phyloP scores from a whole-genome alignment of 768 basidiomycete species.

The Naganishia friedmannii region DNA sequence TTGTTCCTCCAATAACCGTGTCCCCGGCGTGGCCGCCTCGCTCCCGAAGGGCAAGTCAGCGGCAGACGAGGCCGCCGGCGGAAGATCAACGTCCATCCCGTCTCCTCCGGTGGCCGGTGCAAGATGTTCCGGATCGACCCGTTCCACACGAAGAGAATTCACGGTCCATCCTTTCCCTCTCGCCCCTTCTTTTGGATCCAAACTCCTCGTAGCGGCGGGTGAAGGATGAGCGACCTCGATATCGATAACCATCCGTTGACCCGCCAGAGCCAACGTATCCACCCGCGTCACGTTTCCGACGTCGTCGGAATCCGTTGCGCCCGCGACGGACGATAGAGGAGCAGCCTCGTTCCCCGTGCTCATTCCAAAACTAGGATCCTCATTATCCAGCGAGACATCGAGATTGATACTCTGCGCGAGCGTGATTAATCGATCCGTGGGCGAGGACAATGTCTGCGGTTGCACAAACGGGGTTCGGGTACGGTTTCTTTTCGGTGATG shows the following conservation, averaged over 20 bases:
- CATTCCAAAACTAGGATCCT: conserved; percentile 19
- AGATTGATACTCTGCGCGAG: conserved; percentile 14
- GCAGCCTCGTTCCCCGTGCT: not conserved
- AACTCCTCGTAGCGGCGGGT: too few species aligned
- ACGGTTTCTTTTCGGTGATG: not conserved
- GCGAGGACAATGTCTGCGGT: conserved; percentile 3
- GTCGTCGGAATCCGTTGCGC: not conserved
- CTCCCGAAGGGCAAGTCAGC: not conserved
- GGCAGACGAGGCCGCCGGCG: not conserved
- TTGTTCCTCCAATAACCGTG: not conserved
- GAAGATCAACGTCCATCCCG: conserved; percentile 18
- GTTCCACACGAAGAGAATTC: conserved; percentile 5
- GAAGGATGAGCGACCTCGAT: conserved; percentile 9
- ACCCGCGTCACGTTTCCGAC: not conserved
- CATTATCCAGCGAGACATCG: conserved; percentile 12
- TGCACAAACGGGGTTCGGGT: conserved; percentile 10
- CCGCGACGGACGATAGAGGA: not conserved
- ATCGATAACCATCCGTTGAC: conserved; percentile 14
- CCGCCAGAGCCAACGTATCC: conserved; percentile 18
- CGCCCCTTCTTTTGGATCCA: not conserved
- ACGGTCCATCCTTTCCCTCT: not conserved
- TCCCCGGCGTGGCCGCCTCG: not conserved
- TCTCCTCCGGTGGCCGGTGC: not conserved
- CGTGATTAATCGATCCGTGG: conserved; percentile 8
- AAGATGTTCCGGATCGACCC: conserved; percentile 20